phyloP scores from a whole-genome alignment of 192 early-diverging fungal species.

The Dissophora ornata region DNA sequence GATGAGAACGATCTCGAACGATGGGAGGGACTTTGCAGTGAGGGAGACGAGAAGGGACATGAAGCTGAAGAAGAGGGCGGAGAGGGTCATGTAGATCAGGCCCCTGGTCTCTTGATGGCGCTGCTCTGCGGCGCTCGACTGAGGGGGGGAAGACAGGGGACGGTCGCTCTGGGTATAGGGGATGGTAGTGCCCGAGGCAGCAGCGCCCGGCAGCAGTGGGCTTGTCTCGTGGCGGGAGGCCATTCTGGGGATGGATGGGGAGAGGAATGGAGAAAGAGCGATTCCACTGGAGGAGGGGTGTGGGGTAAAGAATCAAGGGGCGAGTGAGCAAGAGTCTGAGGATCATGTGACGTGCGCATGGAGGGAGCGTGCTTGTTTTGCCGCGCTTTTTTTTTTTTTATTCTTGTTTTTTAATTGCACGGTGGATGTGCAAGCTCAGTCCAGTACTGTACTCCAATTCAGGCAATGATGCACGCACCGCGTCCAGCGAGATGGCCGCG shows the following conservation, averaged over 20 bases:
- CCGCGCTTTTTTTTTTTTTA: too few species aligned
- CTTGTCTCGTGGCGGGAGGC: slow-evolving; percentile 16
- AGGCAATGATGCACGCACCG: too few species aligned
- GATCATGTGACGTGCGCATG: too few species aligned
- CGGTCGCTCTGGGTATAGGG: too few species aligned
- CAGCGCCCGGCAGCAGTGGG: slow-evolving; percentile 19
- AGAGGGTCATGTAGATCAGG: slow-evolving; percentile 70
- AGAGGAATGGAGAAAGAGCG: background rate
- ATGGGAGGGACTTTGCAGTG: slow-evolving; percentile 65
- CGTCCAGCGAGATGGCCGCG: too few species aligned
- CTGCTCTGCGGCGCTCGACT: background rate
- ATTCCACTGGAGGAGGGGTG: background rate
- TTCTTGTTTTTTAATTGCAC: too few species aligned
- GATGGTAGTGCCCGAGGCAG: too few species aligned
- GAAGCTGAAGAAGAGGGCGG: slow-evolving; percentile 75
- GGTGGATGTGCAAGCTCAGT: too few species aligned
- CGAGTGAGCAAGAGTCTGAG: too few species aligned
- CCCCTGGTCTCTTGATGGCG: slow-evolving; percentile 57
- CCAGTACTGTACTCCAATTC: too few species aligned
- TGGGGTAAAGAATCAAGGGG: background rate
- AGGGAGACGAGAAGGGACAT: slow-evolving; percentile 82
- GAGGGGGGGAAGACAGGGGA: too few species aligned
- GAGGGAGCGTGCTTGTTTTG: too few species aligned
- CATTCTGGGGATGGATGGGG: background rate
- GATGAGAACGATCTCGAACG: slow-evolving; percentile 78